Conservation (phyloP, 768 basidiomycete species). For the Hericium erinaceus region DNA sequence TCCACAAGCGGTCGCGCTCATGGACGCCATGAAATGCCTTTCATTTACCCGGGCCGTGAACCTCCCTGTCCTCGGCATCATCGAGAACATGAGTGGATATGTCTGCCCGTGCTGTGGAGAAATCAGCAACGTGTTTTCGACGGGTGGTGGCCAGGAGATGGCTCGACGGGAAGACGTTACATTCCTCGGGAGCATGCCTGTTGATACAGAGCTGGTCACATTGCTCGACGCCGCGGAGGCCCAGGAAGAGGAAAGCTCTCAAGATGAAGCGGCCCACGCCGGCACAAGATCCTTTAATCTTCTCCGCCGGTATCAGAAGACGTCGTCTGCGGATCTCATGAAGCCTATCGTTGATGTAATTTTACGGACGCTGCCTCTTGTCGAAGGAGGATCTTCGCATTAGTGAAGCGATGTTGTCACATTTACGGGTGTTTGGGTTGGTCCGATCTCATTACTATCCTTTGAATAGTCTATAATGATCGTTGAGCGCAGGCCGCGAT, state of each 20-base stretch:
- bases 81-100: conserved; percentile 99
- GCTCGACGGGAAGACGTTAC: conserved; percentile 60
- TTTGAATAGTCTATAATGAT: too few species aligned
- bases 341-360: conserved; percentile 41
- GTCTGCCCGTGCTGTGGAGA: conserved; percentile 97
- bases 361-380: conserved; percentile 20
- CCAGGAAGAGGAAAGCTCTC: conserved; percentile 3
- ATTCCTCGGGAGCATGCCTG: conserved; percentile 85
- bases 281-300: conserved; percentile 35
- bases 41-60: conserved; percentile 88
- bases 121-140: conserved; percentile 89
- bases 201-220: conserved; percentile 85
- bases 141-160: conserved; percentile 87
- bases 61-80: conserved; percentile 80
- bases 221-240: conserved; percentile 60
- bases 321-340: conserved; percentile 66
- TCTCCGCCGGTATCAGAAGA: conserved; percentile 52
- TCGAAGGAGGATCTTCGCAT: neutral
- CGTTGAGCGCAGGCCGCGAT: too few species aligned
- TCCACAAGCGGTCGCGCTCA: conserved; percentile 91
- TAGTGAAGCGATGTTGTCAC: too few species aligned
- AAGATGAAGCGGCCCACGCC: conserved; percentile 15
- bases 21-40: conserved; percentile 93
- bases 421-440: too few species aligned
- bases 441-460: too few species aligned